Evolutionary conservation across 1,139 yeast genomes (phyloP).

Genomic region (Yarrowia galli): DNA sequence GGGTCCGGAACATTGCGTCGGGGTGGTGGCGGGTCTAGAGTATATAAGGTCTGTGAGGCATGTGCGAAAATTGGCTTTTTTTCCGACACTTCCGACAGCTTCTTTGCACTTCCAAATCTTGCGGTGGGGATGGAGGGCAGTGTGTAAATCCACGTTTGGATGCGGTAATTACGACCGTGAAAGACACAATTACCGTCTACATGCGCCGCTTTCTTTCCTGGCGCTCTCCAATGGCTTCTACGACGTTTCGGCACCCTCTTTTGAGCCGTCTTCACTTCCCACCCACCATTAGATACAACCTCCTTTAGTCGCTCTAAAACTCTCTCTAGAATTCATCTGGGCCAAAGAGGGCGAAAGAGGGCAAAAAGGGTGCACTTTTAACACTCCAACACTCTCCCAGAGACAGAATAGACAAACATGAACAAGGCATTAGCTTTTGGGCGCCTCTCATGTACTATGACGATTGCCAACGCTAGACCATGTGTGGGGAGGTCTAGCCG

Average conservation of each 20-base stretch:
- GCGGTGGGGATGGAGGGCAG: background rate
- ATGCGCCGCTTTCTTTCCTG: no score
- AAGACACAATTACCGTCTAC: no score
- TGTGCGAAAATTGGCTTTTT: constrained; percentile 29
- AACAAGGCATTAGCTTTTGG: background rate
- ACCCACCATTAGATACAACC: background rate
- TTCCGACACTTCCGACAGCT: constrained; percentile 28
- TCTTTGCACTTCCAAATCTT: constrained; percentile 22
- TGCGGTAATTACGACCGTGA: no score
- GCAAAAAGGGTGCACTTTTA: no score
- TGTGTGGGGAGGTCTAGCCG: constrained; percentile 29
- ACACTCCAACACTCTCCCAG: no score
- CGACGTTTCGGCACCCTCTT: no score
- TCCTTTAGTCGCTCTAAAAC: background rate
- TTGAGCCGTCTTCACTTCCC: background rate
- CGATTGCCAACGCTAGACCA: constrained; percentile 19
- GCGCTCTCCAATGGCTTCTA: no score
- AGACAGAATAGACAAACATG: background rate
- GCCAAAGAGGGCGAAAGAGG: background rate
- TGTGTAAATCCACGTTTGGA: background rate
- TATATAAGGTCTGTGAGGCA: constrained; percentile 32
- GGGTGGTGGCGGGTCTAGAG: constrained; percentile 34
- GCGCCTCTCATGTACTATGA: constrained; percentile 25
- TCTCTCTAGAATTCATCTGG: background rate
- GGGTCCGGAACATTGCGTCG: constrained; percentile 36